Conservation (phyloP, 1,284 basidiomycete genomes). For the Pseudozyma thailandica region DNA sequence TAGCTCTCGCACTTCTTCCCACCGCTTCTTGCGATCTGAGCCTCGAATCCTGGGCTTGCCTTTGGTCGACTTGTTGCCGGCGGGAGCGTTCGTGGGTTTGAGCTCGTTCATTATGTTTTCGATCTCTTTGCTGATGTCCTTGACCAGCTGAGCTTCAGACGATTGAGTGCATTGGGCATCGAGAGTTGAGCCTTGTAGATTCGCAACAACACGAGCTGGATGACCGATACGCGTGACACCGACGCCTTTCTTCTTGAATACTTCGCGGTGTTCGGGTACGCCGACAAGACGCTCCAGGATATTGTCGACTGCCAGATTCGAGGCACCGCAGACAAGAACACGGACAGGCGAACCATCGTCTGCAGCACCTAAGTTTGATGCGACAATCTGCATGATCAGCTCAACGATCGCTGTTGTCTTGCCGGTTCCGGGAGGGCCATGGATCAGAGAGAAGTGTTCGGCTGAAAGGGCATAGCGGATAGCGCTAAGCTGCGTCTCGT, state of each 20-base stretch:
- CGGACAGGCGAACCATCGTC: conserved; percentile 67
- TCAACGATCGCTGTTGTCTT: conserved; percentile 70
- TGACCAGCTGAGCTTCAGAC: conserved; percentile 55
- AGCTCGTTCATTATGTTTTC: conserved; percentile 31
- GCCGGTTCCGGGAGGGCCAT: conserved; percentile 83
- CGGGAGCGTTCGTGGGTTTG: conserved; percentile 34
- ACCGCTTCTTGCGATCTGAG: conserved; percentile 83
- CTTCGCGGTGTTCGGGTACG: conserved; percentile 36
- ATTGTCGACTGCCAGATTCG: conserved; percentile 82
- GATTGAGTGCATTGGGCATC: conserved; percentile 79
- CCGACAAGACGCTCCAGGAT: conserved; percentile 63
- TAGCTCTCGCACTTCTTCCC: conserved; percentile 88
- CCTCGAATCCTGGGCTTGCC: conserved; percentile 74
- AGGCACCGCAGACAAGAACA: conserved; percentile 87
- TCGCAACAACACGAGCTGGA: conserved; percentile 88
- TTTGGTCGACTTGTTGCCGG: conserved; percentile 60
- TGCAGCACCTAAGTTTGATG: conserved; percentile 33
- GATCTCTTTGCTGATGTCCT: conserved; percentile 60
- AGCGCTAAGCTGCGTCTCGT: conserved; percentile 84
- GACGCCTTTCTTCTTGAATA: conserved; percentile 40
- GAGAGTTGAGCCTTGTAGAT: conserved; percentile 81
- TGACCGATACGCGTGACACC: conserved; percentile 69
- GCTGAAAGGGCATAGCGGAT: conserved; percentile 78
- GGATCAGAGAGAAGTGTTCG: conserved; percentile 87
- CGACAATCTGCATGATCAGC: conserved; percentile 63